Evolutionary conservation across 345 rosid species (phyloP).

Genomic region (Pseudoturritis turrita): DNA sequence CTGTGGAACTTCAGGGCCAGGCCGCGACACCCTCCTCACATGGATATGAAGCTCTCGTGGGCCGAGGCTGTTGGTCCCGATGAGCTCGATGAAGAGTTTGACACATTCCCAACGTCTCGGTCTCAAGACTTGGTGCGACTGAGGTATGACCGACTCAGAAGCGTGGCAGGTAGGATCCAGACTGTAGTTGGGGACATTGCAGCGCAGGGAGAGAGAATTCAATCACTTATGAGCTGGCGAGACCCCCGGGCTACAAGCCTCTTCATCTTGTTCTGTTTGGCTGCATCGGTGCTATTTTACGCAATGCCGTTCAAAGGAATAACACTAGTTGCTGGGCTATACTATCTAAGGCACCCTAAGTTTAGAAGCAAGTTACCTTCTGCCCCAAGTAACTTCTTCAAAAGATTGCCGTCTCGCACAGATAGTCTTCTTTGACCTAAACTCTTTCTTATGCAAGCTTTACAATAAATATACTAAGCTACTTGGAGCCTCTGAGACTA

Average conservation of each 20-base stretch:
- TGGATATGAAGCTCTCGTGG: constrained; percentile 80
- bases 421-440: constrained; percentile 51
- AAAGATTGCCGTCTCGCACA: constrained; percentile 60
- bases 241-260: constrained; percentile 81
- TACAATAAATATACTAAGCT: neutral
- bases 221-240: constrained; percentile 69
- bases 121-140: constrained; percentile 54
- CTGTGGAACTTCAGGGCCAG: constrained; percentile 69
- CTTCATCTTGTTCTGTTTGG: constrained; percentile 61
- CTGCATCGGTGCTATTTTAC: constrained; percentile 67
- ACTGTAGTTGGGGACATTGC: constrained; percentile 78
- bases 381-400: constrained; percentile 79
- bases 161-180: constrained; percentile 78
- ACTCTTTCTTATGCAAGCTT: neutral
- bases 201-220: constrained; percentile 77
- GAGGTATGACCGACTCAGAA: constrained; percentile 73
- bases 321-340: constrained; percentile 52
- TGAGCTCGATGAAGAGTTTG: constrained; percentile 84
- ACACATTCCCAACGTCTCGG: constrained; percentile 65
- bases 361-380: constrained; percentile 82
- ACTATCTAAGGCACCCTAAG: constrained; percentile 71
- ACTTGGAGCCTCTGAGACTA: too few relatives aligned
- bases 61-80: constrained; percentile 68
- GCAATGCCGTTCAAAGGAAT: constrained; percentile 57
- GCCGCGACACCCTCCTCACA: constrained; percentile 65